These are phyloP conservation scores for Pyronema omphalodes DNA, from an alignment of 495 filamentous ascomycete genomes.

Conservation along the genomic window DNA sequence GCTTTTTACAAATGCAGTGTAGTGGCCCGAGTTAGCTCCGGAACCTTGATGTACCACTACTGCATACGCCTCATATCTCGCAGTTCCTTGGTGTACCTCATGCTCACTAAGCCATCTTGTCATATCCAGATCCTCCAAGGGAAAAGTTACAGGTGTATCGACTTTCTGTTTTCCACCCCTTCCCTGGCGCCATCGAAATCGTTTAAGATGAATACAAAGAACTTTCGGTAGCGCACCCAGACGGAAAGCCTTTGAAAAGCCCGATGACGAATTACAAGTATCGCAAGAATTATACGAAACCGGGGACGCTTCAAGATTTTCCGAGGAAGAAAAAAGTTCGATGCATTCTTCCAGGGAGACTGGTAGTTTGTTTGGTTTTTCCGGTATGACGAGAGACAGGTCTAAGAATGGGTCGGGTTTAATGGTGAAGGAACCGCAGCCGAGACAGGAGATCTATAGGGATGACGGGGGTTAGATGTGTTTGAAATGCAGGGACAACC, in stretches of 20 bases:
- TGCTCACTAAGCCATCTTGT: conserved; percentile 12
- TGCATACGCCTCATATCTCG: conserved; percentile 18
- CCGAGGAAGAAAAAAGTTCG: conserved; percentile 20
- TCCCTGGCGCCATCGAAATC: conserved; percentile 18
- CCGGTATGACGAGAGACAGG: conserved; percentile 19
- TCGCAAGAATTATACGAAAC: conserved; percentile 14
- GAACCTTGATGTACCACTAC: conserved; percentile 20
- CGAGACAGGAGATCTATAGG: conserved; percentile 16
- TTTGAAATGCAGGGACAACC: neutral
- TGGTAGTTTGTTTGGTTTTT: conserved; percentile 12
- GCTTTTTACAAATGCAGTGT: conserved; percentile 18
- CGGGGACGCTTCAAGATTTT: conserved; percentile 18
- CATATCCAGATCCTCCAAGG: conserved; percentile 19
- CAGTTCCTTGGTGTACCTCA: conserved; percentile 2
- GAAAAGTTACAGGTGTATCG: conserved; percentile 18
- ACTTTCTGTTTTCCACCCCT: conserved; percentile 19
- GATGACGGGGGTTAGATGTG: conserved; percentile 1
- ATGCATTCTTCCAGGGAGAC: conserved; percentile 21
- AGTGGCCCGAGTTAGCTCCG: conserved; percentile 22
- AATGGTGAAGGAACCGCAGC: conserved; percentile 18
- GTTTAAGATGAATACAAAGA: conserved; percentile 20
- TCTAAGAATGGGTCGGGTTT: conserved; percentile 21
- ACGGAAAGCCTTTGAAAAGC: conserved; percentile 19
- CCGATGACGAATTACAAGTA: conserved; percentile 18
- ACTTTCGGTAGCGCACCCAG: conserved; percentile 18